Percentiles rank a stretch among this genome's conserved stretches.
Evolutionary conservation across 257 asterid genomes (phyloP).

Genomic region (Misopates orontium): DNA sequence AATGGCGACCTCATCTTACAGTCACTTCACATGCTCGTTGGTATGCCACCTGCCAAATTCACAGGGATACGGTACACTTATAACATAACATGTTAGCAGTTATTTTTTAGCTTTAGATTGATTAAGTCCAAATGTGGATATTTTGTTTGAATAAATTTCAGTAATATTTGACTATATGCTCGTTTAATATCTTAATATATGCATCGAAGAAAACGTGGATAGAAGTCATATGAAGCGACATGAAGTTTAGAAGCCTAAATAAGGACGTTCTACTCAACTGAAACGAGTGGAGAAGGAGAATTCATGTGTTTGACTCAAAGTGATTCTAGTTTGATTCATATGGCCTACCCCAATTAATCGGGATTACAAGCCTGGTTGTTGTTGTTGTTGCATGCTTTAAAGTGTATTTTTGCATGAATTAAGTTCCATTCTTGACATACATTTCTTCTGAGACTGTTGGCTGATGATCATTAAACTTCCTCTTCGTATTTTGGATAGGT

Average conservation of each 20-base stretch:
- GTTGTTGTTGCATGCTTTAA: not conserved
- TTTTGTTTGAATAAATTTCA: not conserved
- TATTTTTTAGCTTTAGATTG: conserved; percentile 6
- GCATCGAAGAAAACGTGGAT: too few species aligned
- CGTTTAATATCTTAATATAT: not conserved
- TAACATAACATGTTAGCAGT: not conserved
- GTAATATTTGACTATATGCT: not conserved
- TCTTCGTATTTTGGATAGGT: conserved; percentile 23
- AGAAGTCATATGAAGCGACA: too few species aligned
- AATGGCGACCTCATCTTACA: conserved; percentile 46
- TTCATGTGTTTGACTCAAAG: too few species aligned
- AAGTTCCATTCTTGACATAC: too few species aligned
- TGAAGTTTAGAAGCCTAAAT: too few species aligned
- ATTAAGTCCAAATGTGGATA: not conserved
- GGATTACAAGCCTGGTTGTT: too few species aligned
- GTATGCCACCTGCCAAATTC: conserved; percentile 30
- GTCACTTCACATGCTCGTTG: conserved; percentile 29
- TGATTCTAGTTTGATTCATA: too few species aligned
- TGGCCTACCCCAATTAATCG: too few species aligned
- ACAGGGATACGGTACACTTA: conserved; percentile 23
- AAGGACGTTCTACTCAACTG: too few species aligned
- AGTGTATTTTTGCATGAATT: not conserved
- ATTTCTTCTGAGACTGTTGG: not conserved
- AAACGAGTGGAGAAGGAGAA: too few species aligned
- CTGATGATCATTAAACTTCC: conserved; percentile 11